phyloP scores from a whole-genome alignment of 495 filamentous ascomycete genomes.

The Oidiodendron maius region DNA sequence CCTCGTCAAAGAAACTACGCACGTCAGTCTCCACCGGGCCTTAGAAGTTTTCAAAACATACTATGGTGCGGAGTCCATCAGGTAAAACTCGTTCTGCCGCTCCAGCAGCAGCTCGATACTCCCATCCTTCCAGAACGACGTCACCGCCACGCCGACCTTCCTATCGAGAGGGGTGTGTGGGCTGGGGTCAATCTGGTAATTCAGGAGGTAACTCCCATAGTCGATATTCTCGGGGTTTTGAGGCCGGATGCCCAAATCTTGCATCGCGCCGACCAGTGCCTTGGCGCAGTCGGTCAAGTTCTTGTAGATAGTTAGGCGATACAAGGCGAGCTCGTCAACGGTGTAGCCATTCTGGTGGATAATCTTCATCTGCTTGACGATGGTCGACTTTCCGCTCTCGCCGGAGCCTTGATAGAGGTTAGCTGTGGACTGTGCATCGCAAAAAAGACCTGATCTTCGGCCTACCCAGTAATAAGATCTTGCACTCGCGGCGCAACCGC shows the following conservation, averaged over 20 bases:
- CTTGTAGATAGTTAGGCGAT: conserved; percentile 95
- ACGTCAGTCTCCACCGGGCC: not conserved
- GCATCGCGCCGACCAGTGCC: conserved; percentile 80
- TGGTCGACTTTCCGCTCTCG: conserved; percentile 97
- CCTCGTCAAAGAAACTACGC: conserved; percentile 89
- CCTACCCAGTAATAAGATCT: conserved; percentile 88
- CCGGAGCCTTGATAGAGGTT: conserved; percentile 65
- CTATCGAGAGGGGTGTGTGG: conserved; percentile 74
- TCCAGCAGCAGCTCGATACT: conserved; percentile 82
- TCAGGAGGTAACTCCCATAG: conserved; percentile 71
- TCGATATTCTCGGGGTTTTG: conserved; percentile 61
- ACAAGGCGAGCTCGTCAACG: conserved; percentile 82
- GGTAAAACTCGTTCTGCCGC: conserved; percentile 93
- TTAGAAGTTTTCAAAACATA: conserved; percentile 42
- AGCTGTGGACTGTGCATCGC: no score
- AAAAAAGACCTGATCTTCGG: no score
- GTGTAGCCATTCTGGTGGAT: conserved; percentile 97
- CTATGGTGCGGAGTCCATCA: conserved; percentile 99
- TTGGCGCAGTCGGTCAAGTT: conserved; percentile 96
- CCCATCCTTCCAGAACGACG: conserved; percentile 84
- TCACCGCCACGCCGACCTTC: conserved; percentile 75
- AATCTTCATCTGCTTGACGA: conserved; percentile 99
- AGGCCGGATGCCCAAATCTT: conserved; percentile 78
- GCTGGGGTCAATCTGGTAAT: conserved; percentile 86
- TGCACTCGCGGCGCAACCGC: conserved; percentile 91